Evolutionary conservation across 2,329 filamentous ascomycete species (phyloP), one percentile per base, ranked within the genome.

Genomic region (Didymella lethalis): DNA sequence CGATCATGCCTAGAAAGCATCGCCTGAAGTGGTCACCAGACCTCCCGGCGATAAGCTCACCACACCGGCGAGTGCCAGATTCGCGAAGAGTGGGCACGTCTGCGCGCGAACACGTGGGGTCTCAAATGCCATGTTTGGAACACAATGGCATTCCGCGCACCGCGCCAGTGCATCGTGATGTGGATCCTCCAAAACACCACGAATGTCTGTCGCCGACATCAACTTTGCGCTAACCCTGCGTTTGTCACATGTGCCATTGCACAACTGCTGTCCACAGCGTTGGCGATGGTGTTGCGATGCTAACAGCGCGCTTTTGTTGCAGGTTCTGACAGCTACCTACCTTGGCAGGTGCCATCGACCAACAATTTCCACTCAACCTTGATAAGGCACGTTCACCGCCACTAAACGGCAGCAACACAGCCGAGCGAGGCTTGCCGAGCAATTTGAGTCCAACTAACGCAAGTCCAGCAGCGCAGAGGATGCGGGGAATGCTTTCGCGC

Each of bases 61-160:
- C 49, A 31, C 36, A 38, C 55, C 49, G 26, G n/a, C 49, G 20
- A 41, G 38, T 32, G 32, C 8, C n/a, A 46, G 45, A 54, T 59
- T 36, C 46, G 47, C 51, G 50, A 54, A 47, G 34, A 54, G 46
- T 54, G 56, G 49, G 50, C 49, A 54, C 56, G 56, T 58, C 56
- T 54, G 20, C 56, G 56, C 56, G 56, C 51, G 50, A 59, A 59
- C 56, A 59, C 56, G 56, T 59, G 56, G 56, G 56, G 56, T 56
- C 20, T 12, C 18, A 44, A 59, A 50, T 54, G 46, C 56, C 56
- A 59, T 59, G 40, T 16, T 54, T 54, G 32, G n/a, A 38, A 51
- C 47, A 51, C 47, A 4, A 59, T 54, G 46, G 56, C 50, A 54
- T 59, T 59, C 51, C 50, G 47, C 43, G 50, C 51, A 36, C 31